phyloP scores from a whole-genome alignment of 164 flowering plant species.

The Pachysandra terminalis region DNA sequence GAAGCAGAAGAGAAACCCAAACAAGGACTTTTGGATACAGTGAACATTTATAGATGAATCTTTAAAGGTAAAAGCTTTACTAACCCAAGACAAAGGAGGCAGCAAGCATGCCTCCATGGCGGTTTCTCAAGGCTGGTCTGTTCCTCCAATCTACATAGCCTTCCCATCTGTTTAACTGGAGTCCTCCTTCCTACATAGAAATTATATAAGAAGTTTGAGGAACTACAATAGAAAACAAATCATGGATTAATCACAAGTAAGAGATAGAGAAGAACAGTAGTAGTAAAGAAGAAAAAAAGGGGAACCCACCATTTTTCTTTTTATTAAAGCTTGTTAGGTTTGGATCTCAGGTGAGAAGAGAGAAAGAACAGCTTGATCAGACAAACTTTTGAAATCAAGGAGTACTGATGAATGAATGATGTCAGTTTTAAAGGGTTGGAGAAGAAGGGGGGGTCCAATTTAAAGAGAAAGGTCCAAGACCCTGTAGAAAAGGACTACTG shows the following conservation, averaged over 20 bases:
- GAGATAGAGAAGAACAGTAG: neutral
- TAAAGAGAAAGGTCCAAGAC: slow-evolving; percentile 17
- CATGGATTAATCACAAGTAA: neutral
- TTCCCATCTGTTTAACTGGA: slow-evolving; percentile 41
- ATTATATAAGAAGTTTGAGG: slow-evolving; percentile 1
- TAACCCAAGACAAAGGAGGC: slow-evolving; percentile 70
- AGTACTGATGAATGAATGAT: slow-evolving; percentile 16
- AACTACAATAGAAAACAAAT: neutral
- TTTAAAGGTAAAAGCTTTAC: neutral
- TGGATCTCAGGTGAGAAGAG: slow-evolving; percentile 14
- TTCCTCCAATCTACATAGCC: slow-evolving; percentile 73
- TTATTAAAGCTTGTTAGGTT: slow-evolving; percentile 1
- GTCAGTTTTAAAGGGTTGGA: slow-evolving; percentile 28
- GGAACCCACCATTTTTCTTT: slow-evolving; percentile 44
- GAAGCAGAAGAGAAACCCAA: no score
- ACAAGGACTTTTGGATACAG: no score
- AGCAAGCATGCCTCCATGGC: slow-evolving; percentile 80
- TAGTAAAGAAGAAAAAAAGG: neutral
- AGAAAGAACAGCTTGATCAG: slow-evolving; percentile 12
- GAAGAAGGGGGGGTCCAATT: slow-evolving; percentile 6
- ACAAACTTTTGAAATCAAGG: slow-evolving; percentile 11
- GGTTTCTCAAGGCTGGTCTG: slow-evolving; percentile 57
- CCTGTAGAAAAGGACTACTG: slow-evolving; percentile 26
- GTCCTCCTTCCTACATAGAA: slow-evolving; percentile 37
- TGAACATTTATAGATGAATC: no score